A percentile compares a stretch with the other conserved stretches of the same genome.
These are phyloP conservation scores for Globisporangium lucens DNA, from an alignment of 352 stramenopile genomes.

Conservation along the genomic window DNA sequence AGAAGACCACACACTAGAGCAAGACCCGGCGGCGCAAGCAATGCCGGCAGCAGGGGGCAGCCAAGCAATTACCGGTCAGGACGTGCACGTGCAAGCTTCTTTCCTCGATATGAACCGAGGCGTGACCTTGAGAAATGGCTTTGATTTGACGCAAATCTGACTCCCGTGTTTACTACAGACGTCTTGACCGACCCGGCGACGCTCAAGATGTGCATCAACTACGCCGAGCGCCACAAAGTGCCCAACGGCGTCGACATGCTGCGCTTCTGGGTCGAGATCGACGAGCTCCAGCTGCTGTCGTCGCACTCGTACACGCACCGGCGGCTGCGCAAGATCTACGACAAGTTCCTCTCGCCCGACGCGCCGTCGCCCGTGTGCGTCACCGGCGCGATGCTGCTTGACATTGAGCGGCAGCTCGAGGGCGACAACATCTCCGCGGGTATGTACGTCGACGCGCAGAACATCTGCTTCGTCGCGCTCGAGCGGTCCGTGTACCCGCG, in stretches of 20 bases:
- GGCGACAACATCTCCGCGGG: constrained; percentile 62
- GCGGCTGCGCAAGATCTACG: constrained; percentile 80
- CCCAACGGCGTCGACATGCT: constrained; percentile 58
- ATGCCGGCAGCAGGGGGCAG: background rate
- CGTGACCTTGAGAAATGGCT: constrained; percentile 26
- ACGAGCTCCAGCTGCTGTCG: constrained; percentile 65
- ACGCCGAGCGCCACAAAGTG: constrained; percentile 54
- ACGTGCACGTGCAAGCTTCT: constrained; percentile 12
- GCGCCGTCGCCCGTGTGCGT: constrained; percentile 73
- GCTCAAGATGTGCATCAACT: constrained; percentile 72
- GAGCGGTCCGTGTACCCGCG: constrained; percentile 75
- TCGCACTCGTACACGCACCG: constrained; percentile 81
- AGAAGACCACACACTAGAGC: background rate
- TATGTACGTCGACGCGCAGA: constrained; percentile 66
- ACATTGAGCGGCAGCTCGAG: constrained; percentile 63
- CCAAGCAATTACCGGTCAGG: constrained; percentile 11
- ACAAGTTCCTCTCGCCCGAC: constrained; percentile 80
- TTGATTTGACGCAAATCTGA: constrained; percentile 73
- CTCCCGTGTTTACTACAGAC: constrained; percentile 76
- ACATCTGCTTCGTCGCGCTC: constrained; percentile 59
- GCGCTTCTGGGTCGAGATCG: constrained; percentile 81
- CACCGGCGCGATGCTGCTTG: constrained; percentile 56
- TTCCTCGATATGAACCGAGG: constrained; percentile 18
- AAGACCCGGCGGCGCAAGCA: background rate
- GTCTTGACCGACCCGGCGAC: constrained; percentile 67